Percentiles rank a stretch among this genome's conserved stretches.
Evolutionary conservation across 78 protist genomes (phyloP).

Genomic region (Tieghemostelium lacteum): DNA sequence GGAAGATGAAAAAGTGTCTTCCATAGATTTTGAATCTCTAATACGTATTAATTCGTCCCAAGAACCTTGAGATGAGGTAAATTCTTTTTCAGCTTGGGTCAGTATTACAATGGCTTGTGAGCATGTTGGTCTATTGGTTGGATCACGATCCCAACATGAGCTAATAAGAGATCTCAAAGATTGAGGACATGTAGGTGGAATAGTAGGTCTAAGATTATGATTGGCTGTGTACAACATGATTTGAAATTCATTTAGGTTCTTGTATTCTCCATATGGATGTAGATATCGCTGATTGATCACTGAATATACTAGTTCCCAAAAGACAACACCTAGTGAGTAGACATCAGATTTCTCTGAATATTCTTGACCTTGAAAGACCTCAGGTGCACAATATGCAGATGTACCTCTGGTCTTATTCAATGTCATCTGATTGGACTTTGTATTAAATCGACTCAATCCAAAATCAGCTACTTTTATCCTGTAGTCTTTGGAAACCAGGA

Average conservation of each 20-base stretch:
- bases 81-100: conserved; percentile 29
- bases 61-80: background rate
- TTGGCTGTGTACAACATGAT: conserved; percentile 50
- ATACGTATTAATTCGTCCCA: conserved; percentile 36
- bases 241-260: conserved; percentile 72
- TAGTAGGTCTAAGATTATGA: conserved; percentile 69
- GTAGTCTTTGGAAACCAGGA: conserved; percentile 34
- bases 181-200: conserved; percentile 56
- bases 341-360: conserved; percentile 54
- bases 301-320: conserved; percentile 74
- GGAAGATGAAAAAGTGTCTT: too few relatives aligned
- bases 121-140: conserved; percentile 36
- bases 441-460: conserved; percentile 77
- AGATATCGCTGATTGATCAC: conserved; percentile 59
- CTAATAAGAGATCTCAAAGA: conserved; percentile 13
- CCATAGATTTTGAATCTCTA: too few relatives aligned
- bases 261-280: conserved; percentile 75
- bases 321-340: conserved; percentile 69
- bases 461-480: conserved; percentile 64
- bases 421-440: conserved; percentile 65
- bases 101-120: conserved; percentile 39
- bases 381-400: conserved; percentile 81
- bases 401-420: conserved; percentile 80
- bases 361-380: conserved; percentile 76
- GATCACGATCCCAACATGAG: conserved; percentile 60